These are phyloP conservation scores for Monosporozyma aerobia DNA, from an alignment of 805 yeast species.

Conservation along the genomic window DNA sequence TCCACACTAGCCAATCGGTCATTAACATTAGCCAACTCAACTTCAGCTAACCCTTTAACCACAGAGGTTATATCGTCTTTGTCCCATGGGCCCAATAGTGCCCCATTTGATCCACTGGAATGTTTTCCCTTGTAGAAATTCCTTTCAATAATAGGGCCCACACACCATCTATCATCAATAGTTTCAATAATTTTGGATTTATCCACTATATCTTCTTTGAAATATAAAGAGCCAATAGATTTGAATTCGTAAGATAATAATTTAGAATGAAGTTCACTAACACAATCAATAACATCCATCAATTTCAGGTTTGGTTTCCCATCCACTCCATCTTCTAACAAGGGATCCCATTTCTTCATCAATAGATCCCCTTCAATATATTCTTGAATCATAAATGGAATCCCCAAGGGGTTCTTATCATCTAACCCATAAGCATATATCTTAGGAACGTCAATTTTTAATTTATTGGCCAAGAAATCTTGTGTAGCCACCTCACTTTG, in stretches of 20 bases:
- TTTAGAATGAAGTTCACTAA: conserved; percentile 56
- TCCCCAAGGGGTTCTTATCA: conserved; percentile 49
- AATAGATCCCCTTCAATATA: conserved; percentile 67
- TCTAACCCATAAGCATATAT: conserved; percentile 58
- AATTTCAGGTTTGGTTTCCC: conserved; percentile 42
- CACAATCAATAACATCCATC: conserved; percentile 57
- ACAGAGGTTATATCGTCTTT: conserved; percentile 38
- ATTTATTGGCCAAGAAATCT: conserved; percentile 64
- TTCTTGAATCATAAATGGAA: conserved; percentile 79
- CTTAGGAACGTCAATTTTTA: conserved; percentile 63
- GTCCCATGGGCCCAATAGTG: conserved; percentile 68
- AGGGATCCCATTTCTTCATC: conserved; percentile 89
- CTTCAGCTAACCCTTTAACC: conserved; percentile 50
- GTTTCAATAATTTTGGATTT: background rate
- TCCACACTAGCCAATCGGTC: conserved; percentile 36
- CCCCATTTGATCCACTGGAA: no score
- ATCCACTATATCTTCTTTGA: conserved; percentile 22
- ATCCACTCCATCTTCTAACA: conserved; percentile 45
- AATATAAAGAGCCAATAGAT: conserved; percentile 75
- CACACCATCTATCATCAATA: conserved; percentile 53
- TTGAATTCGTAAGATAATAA: conserved; percentile 53
- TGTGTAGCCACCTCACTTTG: conserved; percentile 89
- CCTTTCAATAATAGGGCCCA: conserved; percentile 84
- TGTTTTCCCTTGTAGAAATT: background rate
- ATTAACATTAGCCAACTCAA: conserved; percentile 56